A percentile compares a stretch with the other conserved stretches of the same genome.
Evolutionary conservation across 768 basidiomycete genomes (phyloP).

Genomic region (Lentinus tigrinus): DNA sequence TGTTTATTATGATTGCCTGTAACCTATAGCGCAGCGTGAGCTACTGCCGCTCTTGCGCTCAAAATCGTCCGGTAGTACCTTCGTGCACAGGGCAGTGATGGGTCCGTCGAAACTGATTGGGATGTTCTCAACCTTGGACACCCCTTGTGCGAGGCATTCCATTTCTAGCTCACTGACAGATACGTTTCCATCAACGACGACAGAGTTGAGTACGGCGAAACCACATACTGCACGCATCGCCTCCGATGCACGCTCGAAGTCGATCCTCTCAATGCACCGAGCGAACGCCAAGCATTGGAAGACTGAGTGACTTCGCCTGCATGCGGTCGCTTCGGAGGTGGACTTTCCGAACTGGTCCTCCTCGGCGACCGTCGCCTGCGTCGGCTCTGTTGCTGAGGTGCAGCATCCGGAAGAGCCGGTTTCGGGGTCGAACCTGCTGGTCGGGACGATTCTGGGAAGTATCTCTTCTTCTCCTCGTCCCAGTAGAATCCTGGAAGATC

Average conservation of each 20-base stretch:
- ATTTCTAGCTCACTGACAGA: neutral
- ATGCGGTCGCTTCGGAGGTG: neutral
- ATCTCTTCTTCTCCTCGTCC: constrained; percentile 29
- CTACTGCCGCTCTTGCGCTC: neutral
- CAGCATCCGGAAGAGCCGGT: neutral
- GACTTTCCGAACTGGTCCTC: neutral
- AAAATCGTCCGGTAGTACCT: neutral
- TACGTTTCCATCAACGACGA: no score
- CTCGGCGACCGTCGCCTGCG: neutral
- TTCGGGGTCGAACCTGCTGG: neutral
- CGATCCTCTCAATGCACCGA: neutral
- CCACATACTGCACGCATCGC: neutral
- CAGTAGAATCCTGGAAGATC: constrained; percentile 35
- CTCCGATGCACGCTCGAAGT: neutral
- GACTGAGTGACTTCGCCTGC: neutral
- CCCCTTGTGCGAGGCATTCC: neutral
- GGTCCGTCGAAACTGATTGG: neutral
- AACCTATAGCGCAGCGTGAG: neutral
- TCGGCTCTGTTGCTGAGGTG: neutral
- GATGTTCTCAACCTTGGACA: neutral
- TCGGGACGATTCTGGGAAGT: constrained; percentile 28
- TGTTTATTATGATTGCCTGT: neutral
- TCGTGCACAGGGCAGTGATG: neutral
- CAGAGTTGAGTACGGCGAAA: neutral
- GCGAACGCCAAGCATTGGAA: neutral